phyloP scores from a whole-genome alignment of 208 protist species.

The Wallacemonas sp. region DNA sequence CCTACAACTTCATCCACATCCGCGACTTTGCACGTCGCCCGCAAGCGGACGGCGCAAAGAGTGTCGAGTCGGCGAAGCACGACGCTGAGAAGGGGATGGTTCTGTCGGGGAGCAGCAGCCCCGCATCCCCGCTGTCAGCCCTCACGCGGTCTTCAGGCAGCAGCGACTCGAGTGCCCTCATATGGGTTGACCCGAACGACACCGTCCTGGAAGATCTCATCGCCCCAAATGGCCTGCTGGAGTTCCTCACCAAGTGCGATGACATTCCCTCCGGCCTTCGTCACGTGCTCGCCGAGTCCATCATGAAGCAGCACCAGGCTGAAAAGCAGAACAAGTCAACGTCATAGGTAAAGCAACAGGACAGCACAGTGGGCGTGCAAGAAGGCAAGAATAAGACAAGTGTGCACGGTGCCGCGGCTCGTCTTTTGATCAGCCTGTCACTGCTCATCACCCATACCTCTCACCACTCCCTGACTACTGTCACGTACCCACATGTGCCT shows the following conservation, averaged over 20 bases:
- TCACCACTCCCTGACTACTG: too few relatives aligned
- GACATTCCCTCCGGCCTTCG: slow-evolving; percentile 16
- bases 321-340: not conserved
- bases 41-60: slow-evolving; percentile 7
- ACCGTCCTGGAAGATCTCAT: slow-evolving; percentile 26
- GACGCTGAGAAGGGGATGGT: not conserved
- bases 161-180: not conserved
- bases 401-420: too few relatives aligned
- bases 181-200: slow-evolving; percentile 30
- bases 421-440: too few relatives aligned
- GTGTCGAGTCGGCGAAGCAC: slow-evolving; percentile 11
- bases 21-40: slow-evolving; percentile 35
- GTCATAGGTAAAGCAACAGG: not conserved
- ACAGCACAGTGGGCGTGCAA: too few relatives aligned
- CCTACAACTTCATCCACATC: slow-evolving; percentile 51
- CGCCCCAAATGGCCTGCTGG: slow-evolving; percentile 1
- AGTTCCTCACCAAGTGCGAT: slow-evolving; percentile 12
- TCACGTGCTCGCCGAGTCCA: slow-evolving; percentile 3
- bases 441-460: too few relatives aligned
- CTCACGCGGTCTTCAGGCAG: not conserved
- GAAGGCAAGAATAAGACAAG: too few relatives aligned
- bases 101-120: not conserved
- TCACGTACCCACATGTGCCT: too few relatives aligned
- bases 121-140: slow-evolving; percentile 7
- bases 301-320: not conserved